Evolutionary conservation across 257 asterid species (phyloP), one percentile per base, ranked within the genome.

Genomic region (Solanum sparsipilum): DNA sequence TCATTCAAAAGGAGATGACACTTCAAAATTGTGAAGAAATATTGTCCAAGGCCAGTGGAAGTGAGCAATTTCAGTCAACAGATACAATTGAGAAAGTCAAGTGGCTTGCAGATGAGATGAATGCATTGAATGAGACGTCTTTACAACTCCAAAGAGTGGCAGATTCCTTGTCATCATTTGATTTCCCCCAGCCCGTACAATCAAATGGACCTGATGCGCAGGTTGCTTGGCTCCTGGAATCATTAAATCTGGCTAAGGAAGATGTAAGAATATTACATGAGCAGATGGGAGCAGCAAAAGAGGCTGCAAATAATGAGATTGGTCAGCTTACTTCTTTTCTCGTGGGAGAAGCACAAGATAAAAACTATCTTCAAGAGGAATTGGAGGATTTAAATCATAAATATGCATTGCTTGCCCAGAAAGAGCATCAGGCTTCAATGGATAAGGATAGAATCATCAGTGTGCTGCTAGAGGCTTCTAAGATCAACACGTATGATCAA

Each of bases 1-100:
- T 96, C 87, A 84, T 90, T 82, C 91, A 93, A 86, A 97, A 93
- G 92, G 98, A 95, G 27, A 48, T 21, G 7, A 75, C 93, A 83
- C 95, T 97, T 90, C 90, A 90, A 68, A 93, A 91, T 87, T 95
- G 95, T 93, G 94, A 87, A 90, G 98, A 96, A 89, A 91, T 95
- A 89, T 88, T 97, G 86, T 90, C 92, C 8, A 94, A 91, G 90
- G 82, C 89, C 90, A 88, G 88, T 88, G 90, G 36, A 88, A 78
- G 74, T 16, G 92, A 91, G 88, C 95, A 91, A 84, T 88, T 65
- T 46, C 95, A 92, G 92, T 88, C 95, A 39, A 56, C 87, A 81
- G 96, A 94, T 91, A 90, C 94, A 41, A 82, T 91, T 79, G 94
- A 94, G 88, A 93, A 92, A 86, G 91, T 96, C 87, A 89, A 93